Evolutionary conservation across 2,329 filamentous ascomycete species (phyloP).

Genomic region (Aotearoamyces nothofagi): DNA sequence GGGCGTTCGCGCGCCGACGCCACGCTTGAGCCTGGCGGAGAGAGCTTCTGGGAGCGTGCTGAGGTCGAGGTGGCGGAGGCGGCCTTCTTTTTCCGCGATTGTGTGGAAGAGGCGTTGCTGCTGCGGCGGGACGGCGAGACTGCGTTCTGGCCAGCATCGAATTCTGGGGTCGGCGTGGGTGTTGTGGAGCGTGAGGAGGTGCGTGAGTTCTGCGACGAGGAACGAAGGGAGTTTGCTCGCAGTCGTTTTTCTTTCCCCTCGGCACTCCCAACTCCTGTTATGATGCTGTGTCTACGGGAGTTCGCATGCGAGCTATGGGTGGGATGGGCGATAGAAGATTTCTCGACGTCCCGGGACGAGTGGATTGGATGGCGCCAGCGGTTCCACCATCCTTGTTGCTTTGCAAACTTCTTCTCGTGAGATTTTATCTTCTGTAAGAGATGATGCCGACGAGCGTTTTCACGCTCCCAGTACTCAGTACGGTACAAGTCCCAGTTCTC

Average conservation of each 20-base stretch:
- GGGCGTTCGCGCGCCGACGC: too few species aligned
- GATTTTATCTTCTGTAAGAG: constrained; percentile 56
- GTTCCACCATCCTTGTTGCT: constrained; percentile 55
- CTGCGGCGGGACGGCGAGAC: background rate
- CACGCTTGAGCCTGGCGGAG: too few species aligned
- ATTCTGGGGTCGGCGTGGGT: constrained; percentile 12
- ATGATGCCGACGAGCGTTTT: constrained; percentile 74
- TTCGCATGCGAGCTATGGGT: constrained; percentile 8
- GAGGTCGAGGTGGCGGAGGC: too few species aligned
- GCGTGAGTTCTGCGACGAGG: constrained; percentile 12
- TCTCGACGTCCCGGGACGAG: constrained; percentile 58
- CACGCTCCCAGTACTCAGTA: constrained; percentile 89
- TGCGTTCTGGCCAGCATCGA: background rate
- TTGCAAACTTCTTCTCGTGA: constrained; percentile 51
- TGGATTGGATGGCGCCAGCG: too few species aligned
- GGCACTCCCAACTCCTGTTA: constrained; percentile 12
- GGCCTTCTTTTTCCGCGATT: too few species aligned
- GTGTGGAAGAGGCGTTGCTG: background rate
- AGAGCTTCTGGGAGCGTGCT: too few species aligned
- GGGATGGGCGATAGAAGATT: constrained; percentile 21
- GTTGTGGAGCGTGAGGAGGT: constrained; percentile 14
- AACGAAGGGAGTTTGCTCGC: constrained; percentile 13
- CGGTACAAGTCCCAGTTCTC: constrained; percentile 96
- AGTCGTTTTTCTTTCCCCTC: constrained; percentile 14
- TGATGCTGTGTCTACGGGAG: constrained; percentile 17